A percentile compares a stretch with the other conserved stretches of the same genome.
These are phyloP conservation scores for Nematodospora anomalae DNA, from an alignment of 1,139 yeast species.

Conservation along the genomic window DNA sequence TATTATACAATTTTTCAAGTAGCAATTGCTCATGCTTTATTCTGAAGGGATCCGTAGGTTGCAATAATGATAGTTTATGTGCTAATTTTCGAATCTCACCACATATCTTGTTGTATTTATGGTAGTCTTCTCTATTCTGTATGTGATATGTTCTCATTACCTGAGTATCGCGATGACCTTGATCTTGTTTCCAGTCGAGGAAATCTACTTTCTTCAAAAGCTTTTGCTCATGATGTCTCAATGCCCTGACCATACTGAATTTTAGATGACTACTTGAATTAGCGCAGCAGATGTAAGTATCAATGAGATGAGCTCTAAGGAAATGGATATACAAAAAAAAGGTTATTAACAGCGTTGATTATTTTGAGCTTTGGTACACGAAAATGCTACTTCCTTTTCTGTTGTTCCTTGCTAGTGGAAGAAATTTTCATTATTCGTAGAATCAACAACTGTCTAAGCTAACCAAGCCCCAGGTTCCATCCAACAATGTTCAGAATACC, in stretches of 20 bases:
- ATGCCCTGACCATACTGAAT: constrained; percentile 73
- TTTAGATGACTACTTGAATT: not conserved
- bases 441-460: no score
- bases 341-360: no score
- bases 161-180: constrained; percentile 90
- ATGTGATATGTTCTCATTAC: constrained; percentile 94
- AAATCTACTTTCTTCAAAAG: constrained; percentile 93
- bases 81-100: constrained; percentile 90
- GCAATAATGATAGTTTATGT: constrained; percentile 76
- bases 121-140: constrained; percentile 93
- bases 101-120: constrained; percentile 86
- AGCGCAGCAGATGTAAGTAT: not conserved
- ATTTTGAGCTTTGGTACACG: no score
- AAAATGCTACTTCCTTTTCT: no score
- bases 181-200: constrained; percentile 96
- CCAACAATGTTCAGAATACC: not conserved
- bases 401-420: no score
- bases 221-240: constrained; percentile 94
- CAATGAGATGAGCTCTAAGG: not conserved
- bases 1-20: constrained; percentile 78
- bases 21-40: constrained; percentile 83
- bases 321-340: no score
- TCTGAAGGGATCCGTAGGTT: constrained; percentile 83
- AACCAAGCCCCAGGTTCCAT: no score
- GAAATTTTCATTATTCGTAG: no score